Conservation (phyloP, 1,284 basidiomycete species). For the Rugosomyces carneus region DNA sequence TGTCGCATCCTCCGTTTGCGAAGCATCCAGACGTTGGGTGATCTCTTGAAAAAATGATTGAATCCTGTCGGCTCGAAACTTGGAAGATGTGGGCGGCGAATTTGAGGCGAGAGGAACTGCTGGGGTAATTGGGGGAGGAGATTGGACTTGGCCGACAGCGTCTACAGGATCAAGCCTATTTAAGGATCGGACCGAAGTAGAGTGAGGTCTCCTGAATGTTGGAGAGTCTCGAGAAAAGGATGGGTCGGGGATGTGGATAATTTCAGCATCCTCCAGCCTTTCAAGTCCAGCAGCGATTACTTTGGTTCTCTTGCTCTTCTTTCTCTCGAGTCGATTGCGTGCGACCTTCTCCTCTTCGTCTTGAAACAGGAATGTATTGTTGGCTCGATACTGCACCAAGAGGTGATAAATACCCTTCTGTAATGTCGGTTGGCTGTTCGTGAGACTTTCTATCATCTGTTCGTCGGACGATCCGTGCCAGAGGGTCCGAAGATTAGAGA, state of each 20-base stretch:
- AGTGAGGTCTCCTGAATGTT: constrained; percentile 48
- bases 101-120: constrained; percentile 18
- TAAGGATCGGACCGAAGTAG: constrained; percentile 8
- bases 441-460: constrained; percentile 65
- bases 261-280: constrained; percentile 1
- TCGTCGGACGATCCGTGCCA: constrained; percentile 78
- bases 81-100: constrained; percentile 35
- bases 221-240: constrained; percentile 54
- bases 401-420: constrained; percentile 92
- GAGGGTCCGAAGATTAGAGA: constrained; percentile 85
- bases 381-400: constrained; percentile 71
- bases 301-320: constrained; percentile 24
- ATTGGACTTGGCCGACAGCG: constrained; percentile 19
- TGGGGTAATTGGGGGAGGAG: constrained; percentile 24
- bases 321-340: constrained; percentile 24
- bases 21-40: constrained; percentile 70
- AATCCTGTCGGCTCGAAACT: constrained; percentile 63
- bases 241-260: constrained; percentile 24
- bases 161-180: constrained; percentile 3
- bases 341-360: constrained; percentile 40
- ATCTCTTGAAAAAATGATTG: constrained; percentile 80
- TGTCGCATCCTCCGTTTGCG: constrained; percentile 42
- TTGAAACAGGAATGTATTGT: constrained; percentile 60
- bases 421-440: constrained; percentile 69
- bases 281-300: constrained; percentile 10